Evolutionary conservation across 352 stramenopile species (phyloP), one percentile per base, ranked within the genome.

Genomic region (Phytophthora syringae): DNA sequence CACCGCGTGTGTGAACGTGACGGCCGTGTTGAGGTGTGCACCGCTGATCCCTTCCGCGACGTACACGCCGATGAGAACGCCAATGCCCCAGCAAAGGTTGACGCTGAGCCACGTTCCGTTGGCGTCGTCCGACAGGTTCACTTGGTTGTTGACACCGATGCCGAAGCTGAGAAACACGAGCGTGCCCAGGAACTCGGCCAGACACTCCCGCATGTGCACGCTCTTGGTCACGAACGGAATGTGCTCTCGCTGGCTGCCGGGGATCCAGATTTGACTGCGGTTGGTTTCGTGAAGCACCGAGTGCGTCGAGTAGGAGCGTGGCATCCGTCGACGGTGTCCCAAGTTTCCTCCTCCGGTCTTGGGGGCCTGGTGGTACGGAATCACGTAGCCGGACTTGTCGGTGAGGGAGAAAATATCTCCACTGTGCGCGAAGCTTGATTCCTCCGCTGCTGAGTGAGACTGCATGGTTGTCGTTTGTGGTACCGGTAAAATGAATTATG

Each of bases 51-150:
- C 76, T 25, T 81, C 79, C 0, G 74, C 77, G 28, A 48, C 64
- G 56, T 92, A 82, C 18, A 92, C 74, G 21, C 75, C 83, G 40
- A 92, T 73, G 66, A 92, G 65, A 5, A 77, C 54, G 16, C 65
- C 83, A 40, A 92, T 71, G 18, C 83, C 83, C 80, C 83, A 74
- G 6, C 52, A 54, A 42, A 74, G 63, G 50, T 79, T 88, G 65
- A 90, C 84, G 44, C 79, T 88, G 25, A 86, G 68, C 69, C 79
- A 89, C 15, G 77, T 88, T 44, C 82, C 83, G 22, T 84, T 79
- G 1, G 62, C 69, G 20, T 69, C 70, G 2, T 74, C 64, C 22
- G 77, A 86, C 0, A 90, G 56, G 0, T 67, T 68, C 9, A 88
- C 74, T 67, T 92, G 79, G 51, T 84, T 80, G 59, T 87, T 87